These are phyloP conservation scores for Trematosphaeria pertusa DNA, from an alignment of 2,329 filamentous ascomycete genomes.

Conservation along the genomic window DNA sequence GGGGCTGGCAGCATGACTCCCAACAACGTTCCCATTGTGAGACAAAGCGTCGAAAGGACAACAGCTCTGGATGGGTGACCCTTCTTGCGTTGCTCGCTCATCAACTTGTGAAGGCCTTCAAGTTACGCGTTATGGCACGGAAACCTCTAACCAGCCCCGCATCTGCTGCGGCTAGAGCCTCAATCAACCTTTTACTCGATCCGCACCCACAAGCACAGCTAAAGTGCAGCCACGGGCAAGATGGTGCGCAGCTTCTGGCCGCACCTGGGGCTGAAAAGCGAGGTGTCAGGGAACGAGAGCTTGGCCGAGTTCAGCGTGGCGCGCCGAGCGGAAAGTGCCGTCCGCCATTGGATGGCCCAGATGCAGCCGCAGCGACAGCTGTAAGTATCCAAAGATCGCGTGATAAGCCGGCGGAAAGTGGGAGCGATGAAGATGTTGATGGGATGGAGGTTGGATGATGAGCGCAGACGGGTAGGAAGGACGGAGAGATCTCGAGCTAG, in stretches of 20 bases:
- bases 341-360: slow-evolving; percentile 4
- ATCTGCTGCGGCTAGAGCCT: slow-evolving; percentile 1
- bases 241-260: background rate
- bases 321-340: slow-evolving; percentile 1
- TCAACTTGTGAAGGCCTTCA: too few relatives aligned
- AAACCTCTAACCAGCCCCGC: too few relatives aligned
- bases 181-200: background rate
- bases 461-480: background rate
- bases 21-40: too few relatives aligned
- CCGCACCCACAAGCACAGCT: background rate
- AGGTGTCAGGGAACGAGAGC: background rate
- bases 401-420: background rate
- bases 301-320: slow-evolving; percentile 14
- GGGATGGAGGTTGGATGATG: background rate
- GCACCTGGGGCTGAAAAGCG: slow-evolving; percentile 4
- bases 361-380: background rate
- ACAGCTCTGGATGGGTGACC: too few relatives aligned
- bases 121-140: too few relatives aligned
- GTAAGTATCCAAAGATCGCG: background rate
- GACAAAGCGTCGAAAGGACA: too few relatives aligned
- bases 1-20: too few relatives aligned
- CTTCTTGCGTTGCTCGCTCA: too few relatives aligned
- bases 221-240: background rate
- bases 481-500: background rate
- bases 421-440: background rate